These are phyloP conservation scores for Pseudopithomyces maydicus DNA, from an alignment of 2,329 filamentous ascomycete genomes.

Conservation along the genomic window DNA sequence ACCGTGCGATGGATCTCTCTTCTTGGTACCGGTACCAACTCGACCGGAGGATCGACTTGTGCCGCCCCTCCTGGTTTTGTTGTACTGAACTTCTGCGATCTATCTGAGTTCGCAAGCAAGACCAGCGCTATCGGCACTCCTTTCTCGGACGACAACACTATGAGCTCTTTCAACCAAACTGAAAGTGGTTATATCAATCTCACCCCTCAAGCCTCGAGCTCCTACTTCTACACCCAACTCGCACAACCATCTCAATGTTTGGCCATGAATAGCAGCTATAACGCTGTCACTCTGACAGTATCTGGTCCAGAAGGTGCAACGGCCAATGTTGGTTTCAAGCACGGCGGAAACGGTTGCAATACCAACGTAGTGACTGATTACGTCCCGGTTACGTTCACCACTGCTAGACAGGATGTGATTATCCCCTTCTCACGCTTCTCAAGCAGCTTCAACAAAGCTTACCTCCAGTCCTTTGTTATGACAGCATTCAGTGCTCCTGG, in stretches of 20 bases:
- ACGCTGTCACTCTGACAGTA: neutral
- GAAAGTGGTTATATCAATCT: slow-evolving; percentile 6
- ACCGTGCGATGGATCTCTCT: slow-evolving; percentile 11
- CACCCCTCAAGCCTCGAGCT: neutral
- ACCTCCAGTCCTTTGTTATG: slow-evolving; percentile 9
- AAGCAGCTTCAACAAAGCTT: slow-evolving; percentile 4
- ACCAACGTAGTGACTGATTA: slow-evolving; percentile 5
- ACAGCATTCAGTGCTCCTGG: slow-evolving; percentile 4
- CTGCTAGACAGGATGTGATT: neutral
- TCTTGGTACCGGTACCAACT: neutral
- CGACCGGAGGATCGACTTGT: neutral
- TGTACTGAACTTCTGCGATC: slow-evolving; percentile 9
- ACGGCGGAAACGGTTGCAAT: slow-evolving; percentile 6
- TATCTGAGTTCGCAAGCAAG: slow-evolving; percentile 3
- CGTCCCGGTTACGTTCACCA: slow-evolving; percentile 9
- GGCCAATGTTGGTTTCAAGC: slow-evolving; percentile 6
- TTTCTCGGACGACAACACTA: slow-evolving; percentile 10
- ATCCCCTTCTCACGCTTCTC: slow-evolving; percentile 8
- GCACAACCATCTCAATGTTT: neutral
- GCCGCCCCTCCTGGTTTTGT: neutral
- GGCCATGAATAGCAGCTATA: slow-evolving; percentile 7
- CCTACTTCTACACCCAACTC: slow-evolving; percentile 10
- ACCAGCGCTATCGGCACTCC: slow-evolving; percentile 4
- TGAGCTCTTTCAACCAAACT: slow-evolving; percentile 7
- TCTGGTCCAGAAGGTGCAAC: slow-evolving; percentile 7